Conservation (phyloP, 2,329 filamentous ascomycete species). For the Chaetothyriales sp. region DNA sequence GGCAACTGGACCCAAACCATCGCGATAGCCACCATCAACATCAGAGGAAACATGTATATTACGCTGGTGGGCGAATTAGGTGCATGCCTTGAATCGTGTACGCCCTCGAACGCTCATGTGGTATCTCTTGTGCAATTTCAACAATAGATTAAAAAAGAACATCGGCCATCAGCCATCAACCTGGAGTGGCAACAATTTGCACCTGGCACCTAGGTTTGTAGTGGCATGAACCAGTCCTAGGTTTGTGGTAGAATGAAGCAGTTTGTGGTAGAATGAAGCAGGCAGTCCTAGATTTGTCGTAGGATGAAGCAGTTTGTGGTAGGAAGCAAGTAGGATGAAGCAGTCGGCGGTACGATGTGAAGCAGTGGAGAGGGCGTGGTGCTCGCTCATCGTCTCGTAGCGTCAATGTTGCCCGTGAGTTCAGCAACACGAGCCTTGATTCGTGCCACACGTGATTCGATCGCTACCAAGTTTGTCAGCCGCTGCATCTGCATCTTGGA, state of each 20-base stretch:
- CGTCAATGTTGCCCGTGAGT: slow-evolving; percentile 73
- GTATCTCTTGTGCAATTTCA: neutral
- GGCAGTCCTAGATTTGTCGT: neutral
- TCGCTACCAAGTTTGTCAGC: slow-evolving; percentile 46
- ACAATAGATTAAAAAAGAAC: neutral
- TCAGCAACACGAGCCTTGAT: slow-evolving; percentile 97
- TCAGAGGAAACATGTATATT: neutral
- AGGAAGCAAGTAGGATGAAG: neutral
- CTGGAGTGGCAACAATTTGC: neutral
- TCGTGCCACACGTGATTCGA: slow-evolving; percentile 87
- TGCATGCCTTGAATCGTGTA: neutral
- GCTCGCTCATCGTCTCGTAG: neutral
- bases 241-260: neutral
- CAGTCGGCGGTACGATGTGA: neutral
- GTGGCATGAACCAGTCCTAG: neutral
- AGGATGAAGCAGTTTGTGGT: neutral
- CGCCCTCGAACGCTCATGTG: neutral
- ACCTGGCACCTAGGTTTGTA: neutral
- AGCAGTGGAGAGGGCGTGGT: neutral
- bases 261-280: neutral
- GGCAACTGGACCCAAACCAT: neutral
- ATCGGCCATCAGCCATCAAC: neutral
- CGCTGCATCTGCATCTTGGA: neutral
- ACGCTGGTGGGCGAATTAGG: neutral
- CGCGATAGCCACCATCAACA: neutral